Percentiles rank a stretch among this genome's conserved stretches.
phyloP scores from a whole-genome alignment of 208 protist species.

The Leishmania arabica region DNA sequence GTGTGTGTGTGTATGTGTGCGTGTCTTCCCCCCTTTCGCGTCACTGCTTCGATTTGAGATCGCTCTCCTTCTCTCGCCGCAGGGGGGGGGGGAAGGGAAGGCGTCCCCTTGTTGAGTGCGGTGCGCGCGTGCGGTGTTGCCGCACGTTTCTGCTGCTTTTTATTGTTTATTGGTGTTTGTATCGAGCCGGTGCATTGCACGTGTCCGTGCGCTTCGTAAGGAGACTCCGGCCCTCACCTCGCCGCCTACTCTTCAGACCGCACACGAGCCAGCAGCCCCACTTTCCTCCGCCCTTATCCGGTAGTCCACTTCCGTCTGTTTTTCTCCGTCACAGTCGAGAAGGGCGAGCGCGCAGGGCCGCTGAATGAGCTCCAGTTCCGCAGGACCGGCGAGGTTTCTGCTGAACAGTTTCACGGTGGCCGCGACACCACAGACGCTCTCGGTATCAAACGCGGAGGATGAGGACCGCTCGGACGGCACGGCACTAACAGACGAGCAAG shows the following conservation, averaged over 20 bases:
- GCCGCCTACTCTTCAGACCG: not conserved
- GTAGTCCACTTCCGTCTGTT: not conserved
- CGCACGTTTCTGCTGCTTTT: not conserved
- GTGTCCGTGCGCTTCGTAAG: not conserved
- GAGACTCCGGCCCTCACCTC: not conserved
- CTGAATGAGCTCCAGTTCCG: constrained; percentile 17
- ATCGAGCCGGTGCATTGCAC: not conserved
- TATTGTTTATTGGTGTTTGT: not conserved
- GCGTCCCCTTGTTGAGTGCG: not conserved
- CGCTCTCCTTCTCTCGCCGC: not conserved
- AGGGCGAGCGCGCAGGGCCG: not conserved
- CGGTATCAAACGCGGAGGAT: not conserved
- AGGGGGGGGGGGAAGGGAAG: too few relatives aligned
- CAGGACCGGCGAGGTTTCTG: constrained; percentile 21
- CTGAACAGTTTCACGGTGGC: constrained; percentile 30
- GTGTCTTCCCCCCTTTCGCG: not conserved
- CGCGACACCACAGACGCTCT: constrained; percentile 14
- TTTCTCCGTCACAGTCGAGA: not conserved
- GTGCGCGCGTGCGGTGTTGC: not conserved
- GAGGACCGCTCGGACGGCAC: not conserved
- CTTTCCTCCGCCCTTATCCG: not conserved
- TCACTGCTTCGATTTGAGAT: not conserved
- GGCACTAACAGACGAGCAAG: not conserved
- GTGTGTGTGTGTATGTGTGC: not conserved
- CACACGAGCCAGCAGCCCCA: not conserved